A percentile compares a stretch with the other conserved stretches of the same genome.
phyloP scores from a whole-genome alignment of 176 grass and related monocot species.

The Saccharum spontaneum region DNA sequence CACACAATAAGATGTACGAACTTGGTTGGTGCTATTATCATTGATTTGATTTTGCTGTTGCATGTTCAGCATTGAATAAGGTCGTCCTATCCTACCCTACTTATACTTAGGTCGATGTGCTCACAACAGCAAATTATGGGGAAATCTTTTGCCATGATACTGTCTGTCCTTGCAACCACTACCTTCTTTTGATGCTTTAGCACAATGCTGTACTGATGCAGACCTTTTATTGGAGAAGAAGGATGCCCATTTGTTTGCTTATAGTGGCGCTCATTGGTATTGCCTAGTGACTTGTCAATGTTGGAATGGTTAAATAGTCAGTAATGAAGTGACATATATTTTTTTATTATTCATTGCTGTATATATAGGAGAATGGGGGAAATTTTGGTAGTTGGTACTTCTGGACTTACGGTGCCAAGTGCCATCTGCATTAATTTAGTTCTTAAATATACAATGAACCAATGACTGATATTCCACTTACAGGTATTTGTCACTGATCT shows the following conservation, averaged over 20 bases:
- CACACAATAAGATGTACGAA: neutral
- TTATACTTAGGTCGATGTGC: neutral
- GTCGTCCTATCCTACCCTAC: neutral
- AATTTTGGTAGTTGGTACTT: neutral
- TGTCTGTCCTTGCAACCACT: neutral
- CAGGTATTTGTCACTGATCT: slow-evolving; percentile 94
- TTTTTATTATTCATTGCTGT: slow-evolving; percentile 17
- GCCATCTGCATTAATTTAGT: slow-evolving; percentile 12
- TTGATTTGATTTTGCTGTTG: slow-evolving; percentile 1
- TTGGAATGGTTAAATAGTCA: neutral
- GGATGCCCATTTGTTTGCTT: neutral
- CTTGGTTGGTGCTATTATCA: neutral
- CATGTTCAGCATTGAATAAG: slow-evolving; percentile 1
- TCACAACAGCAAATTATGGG: neutral
- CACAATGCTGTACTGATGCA: slow-evolving; percentile 15
- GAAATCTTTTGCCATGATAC: neutral
- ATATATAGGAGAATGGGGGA: neutral
- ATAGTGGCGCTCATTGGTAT: neutral
- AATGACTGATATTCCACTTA: neutral
- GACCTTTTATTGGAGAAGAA: neutral
- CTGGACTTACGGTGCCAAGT: slow-evolving; percentile 14
- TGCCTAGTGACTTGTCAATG: neutral
- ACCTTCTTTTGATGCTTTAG: neutral
- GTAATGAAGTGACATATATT: neutral
- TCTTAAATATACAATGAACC: slow-evolving; percentile 23